Base-by-base conservation (phyloP, 176 grass and related monocot species). In the Juncus inflexus region DNA sequence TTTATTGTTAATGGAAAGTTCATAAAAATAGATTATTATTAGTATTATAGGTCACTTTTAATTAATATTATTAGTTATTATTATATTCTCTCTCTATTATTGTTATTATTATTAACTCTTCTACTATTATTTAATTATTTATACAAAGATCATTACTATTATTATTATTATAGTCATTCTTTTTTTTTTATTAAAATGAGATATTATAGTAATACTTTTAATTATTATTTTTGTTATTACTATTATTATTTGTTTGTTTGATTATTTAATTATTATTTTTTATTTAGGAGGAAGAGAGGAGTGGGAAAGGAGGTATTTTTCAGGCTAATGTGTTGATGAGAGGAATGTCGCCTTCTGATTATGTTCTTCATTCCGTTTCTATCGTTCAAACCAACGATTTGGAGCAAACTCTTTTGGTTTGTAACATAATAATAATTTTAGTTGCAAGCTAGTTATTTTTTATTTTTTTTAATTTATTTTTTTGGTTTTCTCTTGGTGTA, bases 361-460 rank as follows among this genome's bases (percentile, higher is more conserved):
- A 89, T 83, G 87, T 97, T 77, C 72, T 97, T 19, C 76, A 86
- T 83, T 58, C 73, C 57, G 53, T 97, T 77, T 85, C 82, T 77
- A 86, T 42, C 52, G 80, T 97, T 7, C 78, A 62, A 6, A 79
- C 92, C 52, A 91, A 91, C 81, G 92, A 97, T 73, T 65, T 91
- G 77, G 92, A 91, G 52, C 92, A 89, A 52, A 86, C 85, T 10
- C 87, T 91, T 64, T 61, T 89, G 75, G 92, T 97, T 74, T 56
- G 62, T 67, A 52, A 28, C 1, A 28, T 28, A 28, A 28, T 62
- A 52, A 61, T 37, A 7, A 69, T 55, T 52, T 6, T 15, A 40
- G 9, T 54, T 9, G 39, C 11, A 12, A 19, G 53, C 5, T 19
- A 14, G 13, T 55, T 9, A 54, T 61, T 19, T 83, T 52, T n/a